phyloP scores from a whole-genome alignment of 129 eudicot species.

The Gnaphalium uliginosum region DNA sequence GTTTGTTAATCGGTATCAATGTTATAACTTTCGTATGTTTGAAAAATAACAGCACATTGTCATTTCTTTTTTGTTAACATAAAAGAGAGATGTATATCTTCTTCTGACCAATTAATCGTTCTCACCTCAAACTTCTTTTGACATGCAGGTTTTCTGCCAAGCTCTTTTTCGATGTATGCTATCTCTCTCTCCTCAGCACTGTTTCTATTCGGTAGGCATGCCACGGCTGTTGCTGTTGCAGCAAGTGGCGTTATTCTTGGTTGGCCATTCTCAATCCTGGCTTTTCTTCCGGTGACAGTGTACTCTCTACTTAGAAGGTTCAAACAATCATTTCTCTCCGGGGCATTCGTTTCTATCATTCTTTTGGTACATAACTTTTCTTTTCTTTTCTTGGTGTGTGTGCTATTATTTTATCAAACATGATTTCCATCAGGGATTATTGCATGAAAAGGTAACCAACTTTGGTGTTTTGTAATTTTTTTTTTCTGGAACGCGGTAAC shows the following conservation, averaged over 20 bases:
- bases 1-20: slow-evolving; percentile 15
- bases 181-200: slow-evolving; percentile 90
- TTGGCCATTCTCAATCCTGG: slow-evolving; percentile 95
- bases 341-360: slow-evolving; percentile 54
- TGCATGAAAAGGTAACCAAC: background rate
- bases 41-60: background rate
- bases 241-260: slow-evolving; percentile 92
- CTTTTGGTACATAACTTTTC: slow-evolving; percentile 51
- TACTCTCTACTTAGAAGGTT: slow-evolving; percentile 70
- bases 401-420: background rate
- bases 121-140: background rate
- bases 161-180: slow-evolving; percentile 96
- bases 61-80: slow-evolving; percentile 1
- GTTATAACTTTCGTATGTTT: background rate
- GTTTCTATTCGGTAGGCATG: slow-evolving; percentile 66
- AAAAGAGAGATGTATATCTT: slow-evolving; percentile 1
- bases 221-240: slow-evolving; percentile 81
- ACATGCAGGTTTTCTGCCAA: slow-evolving; percentile 84
- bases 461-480: too few species aligned
- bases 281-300: slow-evolving; percentile 84
- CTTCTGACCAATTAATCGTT: background rate
- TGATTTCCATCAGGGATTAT: background rate
- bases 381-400: background rate
- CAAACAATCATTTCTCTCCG: slow-evolving; percentile 72
- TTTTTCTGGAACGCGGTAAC: background rate